Conservation (phyloP, 2,329 filamentous ascomycete genomes). For the Xylaria multiplex region DNA sequence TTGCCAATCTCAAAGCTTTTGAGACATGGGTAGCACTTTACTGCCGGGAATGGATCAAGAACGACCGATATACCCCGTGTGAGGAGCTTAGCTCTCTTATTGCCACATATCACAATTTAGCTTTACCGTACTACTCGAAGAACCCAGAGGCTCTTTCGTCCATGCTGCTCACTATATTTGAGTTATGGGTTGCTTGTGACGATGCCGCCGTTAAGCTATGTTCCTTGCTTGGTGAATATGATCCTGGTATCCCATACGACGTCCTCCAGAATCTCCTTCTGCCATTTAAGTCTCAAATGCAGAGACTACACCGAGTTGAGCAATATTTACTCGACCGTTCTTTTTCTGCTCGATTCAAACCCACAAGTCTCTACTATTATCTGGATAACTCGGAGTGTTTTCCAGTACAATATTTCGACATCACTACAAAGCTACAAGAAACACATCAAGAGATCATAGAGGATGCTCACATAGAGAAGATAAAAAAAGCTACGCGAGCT, state of each 20-base stretch:
- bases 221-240: constrained; percentile 33
- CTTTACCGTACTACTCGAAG: constrained; percentile 2
- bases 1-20: constrained; percentile 50
- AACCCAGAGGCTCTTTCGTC: constrained; percentile 29
- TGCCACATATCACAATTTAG: constrained; percentile 15
- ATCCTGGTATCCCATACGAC: constrained; percentile 43
- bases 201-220: not conserved
- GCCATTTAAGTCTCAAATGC: constrained; percentile 24
- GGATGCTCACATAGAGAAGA: not conserved
- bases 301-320: constrained; percentile 13
- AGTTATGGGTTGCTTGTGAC: constrained; percentile 32
- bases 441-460: not conserved
- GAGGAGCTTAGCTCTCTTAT: constrained; percentile 19
- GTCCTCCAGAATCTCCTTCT: constrained; percentile 41
- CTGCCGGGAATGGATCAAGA: not conserved
- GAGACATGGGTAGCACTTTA: constrained; percentile 58
- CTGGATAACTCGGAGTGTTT: not conserved
- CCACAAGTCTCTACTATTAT: too few species aligned
- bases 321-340: constrained; percentile 13
- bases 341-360: not conserved
- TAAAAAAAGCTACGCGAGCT: constrained; percentile 11
- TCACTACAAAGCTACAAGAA: not conserved
- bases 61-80: not conserved
- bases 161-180: constrained; percentile 31
- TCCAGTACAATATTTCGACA: constrained; percentile 8